Evolutionary conservation across 2,329 filamentous ascomycete genomes (phyloP).

Genomic region (Calonectria multiphialidica): DNA sequence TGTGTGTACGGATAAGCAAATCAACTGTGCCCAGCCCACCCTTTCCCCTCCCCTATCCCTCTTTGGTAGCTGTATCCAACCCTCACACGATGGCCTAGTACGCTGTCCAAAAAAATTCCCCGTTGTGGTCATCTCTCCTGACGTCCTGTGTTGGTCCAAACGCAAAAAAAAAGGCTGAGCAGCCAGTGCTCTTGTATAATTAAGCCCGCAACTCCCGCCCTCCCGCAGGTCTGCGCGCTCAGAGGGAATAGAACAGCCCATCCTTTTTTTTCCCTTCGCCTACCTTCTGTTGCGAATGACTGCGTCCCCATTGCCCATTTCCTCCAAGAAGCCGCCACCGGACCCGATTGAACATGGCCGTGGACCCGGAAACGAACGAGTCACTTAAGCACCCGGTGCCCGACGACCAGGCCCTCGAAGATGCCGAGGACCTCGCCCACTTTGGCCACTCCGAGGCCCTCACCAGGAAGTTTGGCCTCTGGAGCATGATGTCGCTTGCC

Average conservation of each 20-base stretch:
- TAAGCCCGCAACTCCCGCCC: slow-evolving; percentile 12
- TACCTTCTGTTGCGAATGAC: slow-evolving; percentile 21
- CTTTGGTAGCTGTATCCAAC: not conserved
- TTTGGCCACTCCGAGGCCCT: slow-evolving; percentile 56
- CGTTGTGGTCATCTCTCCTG: slow-evolving; percentile 24
- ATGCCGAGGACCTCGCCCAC: slow-evolving; percentile 55
- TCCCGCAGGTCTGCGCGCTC: not conserved
- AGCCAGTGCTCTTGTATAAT: slow-evolving; percentile 1
- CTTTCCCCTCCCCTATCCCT: not conserved
- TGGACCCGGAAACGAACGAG: slow-evolving; percentile 39
- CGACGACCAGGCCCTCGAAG: slow-evolving; percentile 46
- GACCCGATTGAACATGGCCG: slow-evolving; percentile 37
- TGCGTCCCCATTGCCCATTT: not conserved
- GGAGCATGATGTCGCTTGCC: slow-evolving; percentile 69
- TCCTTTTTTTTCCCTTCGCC: not conserved
- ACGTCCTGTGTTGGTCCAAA: slow-evolving; percentile 18
- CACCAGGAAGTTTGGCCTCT: slow-evolving; percentile 62
- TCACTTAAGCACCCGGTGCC: slow-evolving; percentile 38
- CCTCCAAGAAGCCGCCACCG: slow-evolving; percentile 12
- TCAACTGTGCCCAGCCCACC: slow-evolving; percentile 20
- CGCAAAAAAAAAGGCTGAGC: slow-evolving; percentile 12
- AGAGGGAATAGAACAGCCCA: no score
- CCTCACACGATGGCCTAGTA: slow-evolving; percentile 17
- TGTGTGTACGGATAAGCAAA: slow-evolving; percentile 21
- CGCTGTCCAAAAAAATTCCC: not conserved